Percentiles rank a stretch among this genome's conserved stretches.
These are phyloP conservation scores for Scheffersomyces spartinae DNA, from an alignment of 805 yeast genomes.

Conservation along the genomic window DNA sequence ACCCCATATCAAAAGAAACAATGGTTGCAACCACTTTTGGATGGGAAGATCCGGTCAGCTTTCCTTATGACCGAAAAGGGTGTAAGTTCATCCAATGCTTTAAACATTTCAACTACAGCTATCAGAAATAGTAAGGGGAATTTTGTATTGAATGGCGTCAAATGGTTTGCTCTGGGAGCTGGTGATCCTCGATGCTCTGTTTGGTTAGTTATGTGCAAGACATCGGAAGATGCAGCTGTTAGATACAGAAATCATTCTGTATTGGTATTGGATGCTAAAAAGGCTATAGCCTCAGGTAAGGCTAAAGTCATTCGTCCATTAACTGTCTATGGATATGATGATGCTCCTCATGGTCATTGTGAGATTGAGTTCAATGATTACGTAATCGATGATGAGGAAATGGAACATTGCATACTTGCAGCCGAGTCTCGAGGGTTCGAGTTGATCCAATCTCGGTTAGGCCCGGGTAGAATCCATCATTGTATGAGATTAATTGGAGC, in stretches of 20 bases:
- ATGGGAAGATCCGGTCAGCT: constrained; percentile 47
- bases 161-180: constrained; percentile 66
- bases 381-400: constrained; percentile 34
- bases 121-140: constrained; percentile 25
- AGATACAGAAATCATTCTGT: constrained; percentile 46
- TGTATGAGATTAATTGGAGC: constrained; percentile 56
- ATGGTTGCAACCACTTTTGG: constrained; percentile 42
- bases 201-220: constrained; percentile 44
- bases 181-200: constrained; percentile 52
- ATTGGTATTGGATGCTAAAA: constrained; percentile 39
- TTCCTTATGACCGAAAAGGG: constrained; percentile 57
- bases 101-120: constrained; percentile 42
- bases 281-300: constrained; percentile 37
- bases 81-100: constrained; percentile 49
- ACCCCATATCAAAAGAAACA: constrained; percentile 22
- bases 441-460: constrained; percentile 51
- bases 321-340: constrained; percentile 48
- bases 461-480: constrained; percentile 64
- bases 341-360: constrained; percentile 65
- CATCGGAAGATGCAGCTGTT: constrained; percentile 14
- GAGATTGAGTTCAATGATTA: constrained; percentile 41
- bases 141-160: constrained; percentile 45
- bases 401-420: constrained; percentile 29
- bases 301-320: constrained; percentile 40
- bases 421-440: constrained; percentile 47